These are phyloP conservation scores for Elaeis guineensis DNA, from an alignment of 176 grass and related monocot genomes.

Conservation along the genomic window DNA sequence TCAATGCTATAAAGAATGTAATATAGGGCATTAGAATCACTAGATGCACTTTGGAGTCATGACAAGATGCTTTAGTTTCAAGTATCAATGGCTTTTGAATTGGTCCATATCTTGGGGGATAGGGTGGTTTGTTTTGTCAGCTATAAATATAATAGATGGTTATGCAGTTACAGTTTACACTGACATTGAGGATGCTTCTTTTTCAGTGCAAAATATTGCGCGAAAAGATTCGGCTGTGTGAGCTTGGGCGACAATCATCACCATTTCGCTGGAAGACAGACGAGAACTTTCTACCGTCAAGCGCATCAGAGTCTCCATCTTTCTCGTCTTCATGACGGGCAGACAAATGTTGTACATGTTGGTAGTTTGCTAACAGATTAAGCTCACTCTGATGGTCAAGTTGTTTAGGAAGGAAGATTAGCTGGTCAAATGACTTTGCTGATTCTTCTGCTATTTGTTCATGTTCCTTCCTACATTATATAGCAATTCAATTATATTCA, in stretches of 20 bases:
- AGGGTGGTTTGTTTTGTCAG: background rate
- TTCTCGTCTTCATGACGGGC: slow-evolving; percentile 24
- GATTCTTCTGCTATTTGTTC: no score
- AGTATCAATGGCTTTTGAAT: no score
- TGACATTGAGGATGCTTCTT: background rate
- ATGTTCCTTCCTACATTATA: no score
- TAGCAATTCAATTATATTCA: no score
- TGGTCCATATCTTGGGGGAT: no score
- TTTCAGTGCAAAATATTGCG: slow-evolving; percentile 45
- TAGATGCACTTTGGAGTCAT: no score
- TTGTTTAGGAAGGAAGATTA: no score
- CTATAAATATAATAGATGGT: slow-evolving; percentile 2
- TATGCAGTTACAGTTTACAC: background rate
- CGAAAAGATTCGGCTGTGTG: slow-evolving; percentile 41
- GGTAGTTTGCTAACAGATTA: slow-evolving; percentile 27
- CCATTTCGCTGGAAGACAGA: slow-evolving; percentile 15
- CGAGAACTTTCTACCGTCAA: slow-evolving; percentile 7
- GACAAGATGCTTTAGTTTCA: no score
- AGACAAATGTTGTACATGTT: slow-evolving; percentile 23
- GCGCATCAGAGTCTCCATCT: slow-evolving; percentile 22
- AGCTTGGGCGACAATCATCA: slow-evolving; percentile 28
- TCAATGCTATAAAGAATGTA: slow-evolving; percentile 9
- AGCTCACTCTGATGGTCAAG: no score
- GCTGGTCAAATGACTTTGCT: no score
- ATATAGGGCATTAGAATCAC: background rate